A percentile compares a stretch with the other conserved stretches of the same genome.
Evolutionary conservation across 768 basidiomycete species (phyloP).

Genomic region (Collybia sordida): DNA sequence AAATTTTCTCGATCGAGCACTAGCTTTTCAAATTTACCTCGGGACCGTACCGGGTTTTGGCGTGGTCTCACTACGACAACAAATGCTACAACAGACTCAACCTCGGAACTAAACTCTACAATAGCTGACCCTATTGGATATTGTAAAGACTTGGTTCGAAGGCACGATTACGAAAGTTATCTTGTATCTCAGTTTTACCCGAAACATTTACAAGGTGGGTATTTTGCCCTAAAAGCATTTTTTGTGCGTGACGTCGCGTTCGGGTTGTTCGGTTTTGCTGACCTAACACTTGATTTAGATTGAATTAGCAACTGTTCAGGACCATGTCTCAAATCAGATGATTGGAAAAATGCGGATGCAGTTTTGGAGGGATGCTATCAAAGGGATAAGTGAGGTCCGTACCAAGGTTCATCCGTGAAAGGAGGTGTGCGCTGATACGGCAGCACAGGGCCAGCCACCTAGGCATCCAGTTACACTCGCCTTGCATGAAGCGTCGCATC

Average conservation of each 20-base stretch:
- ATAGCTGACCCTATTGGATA: slow-evolving; percentile 51
- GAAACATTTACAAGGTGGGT: slow-evolving; percentile 59
- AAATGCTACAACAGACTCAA: slow-evolving; percentile 1
- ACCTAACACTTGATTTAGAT: slow-evolving; percentile 41
- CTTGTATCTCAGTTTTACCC: slow-evolving; percentile 73
- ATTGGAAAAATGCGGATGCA: slow-evolving; percentile 86
- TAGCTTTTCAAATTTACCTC: neutral
- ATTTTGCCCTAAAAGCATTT: slow-evolving; percentile 81
- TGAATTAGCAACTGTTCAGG: slow-evolving; percentile 76
- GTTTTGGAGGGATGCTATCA: slow-evolving; percentile 84
- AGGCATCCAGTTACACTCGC: slow-evolving; percentile 81
- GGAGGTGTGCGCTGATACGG: slow-evolving; percentile 3
- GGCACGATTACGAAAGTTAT: slow-evolving; percentile 82
- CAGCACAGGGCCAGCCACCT: slow-evolving; percentile 65
- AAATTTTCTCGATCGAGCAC: neutral
- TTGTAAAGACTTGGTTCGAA: slow-evolving; percentile 70
- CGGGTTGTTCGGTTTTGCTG: slow-evolving; percentile 1
- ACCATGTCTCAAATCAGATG: slow-evolving; percentile 67
- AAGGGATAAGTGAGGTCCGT: slow-evolving; percentile 62
- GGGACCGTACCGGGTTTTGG: neutral
- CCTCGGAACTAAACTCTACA: neutral
- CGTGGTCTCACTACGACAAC: slow-evolving; percentile 11
- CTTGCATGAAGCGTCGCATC: slow-evolving; percentile 54
- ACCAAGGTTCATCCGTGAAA: neutral
- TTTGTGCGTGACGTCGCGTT: slow-evolving; percentile 53